phyloP scores from a whole-genome alignment of 106 monocot genomes.

The Chionographis japonica region DNA sequence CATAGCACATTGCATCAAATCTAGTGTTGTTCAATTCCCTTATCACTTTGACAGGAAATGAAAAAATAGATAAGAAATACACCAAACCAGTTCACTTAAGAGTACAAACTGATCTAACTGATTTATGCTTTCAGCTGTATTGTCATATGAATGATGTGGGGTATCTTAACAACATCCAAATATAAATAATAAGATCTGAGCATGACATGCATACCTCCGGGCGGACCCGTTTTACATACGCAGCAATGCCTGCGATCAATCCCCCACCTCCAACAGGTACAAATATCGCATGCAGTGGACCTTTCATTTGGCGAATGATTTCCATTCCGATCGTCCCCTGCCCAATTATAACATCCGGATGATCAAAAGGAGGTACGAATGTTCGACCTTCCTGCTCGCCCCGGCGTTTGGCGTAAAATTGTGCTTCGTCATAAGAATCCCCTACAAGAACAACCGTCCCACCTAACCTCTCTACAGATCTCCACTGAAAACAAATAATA shows the following conservation, averaged over 20 bases:
- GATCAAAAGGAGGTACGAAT: constrained; percentile 96
- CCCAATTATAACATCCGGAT: constrained; percentile 85
- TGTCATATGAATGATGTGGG: too few species aligned
- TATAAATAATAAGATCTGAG: too few species aligned
- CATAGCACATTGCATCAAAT: too few species aligned
- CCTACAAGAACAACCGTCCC: constrained; percentile 88
- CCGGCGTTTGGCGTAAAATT: constrained; percentile 65
- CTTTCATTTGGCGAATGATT: constrained; percentile 73
- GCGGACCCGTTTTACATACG: constrained; percentile 85
- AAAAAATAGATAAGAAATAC: too few species aligned
- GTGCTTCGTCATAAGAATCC: constrained; percentile 98
- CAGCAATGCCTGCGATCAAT: constrained; percentile 91
- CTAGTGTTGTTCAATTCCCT: too few species aligned
- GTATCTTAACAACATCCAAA: too few species aligned
- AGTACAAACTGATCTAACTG: too few species aligned
- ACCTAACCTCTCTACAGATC: constrained; percentile 79
- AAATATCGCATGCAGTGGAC: constrained; percentile 85
- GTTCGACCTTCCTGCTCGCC: constrained; percentile 54
- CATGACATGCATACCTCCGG: constrained; percentile 57
- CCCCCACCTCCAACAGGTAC: constrained; percentile 99
- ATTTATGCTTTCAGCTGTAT: too few species aligned
- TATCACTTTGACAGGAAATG: too few species aligned
- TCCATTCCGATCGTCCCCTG: constrained; percentile 99
- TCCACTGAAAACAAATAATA: constrained; percentile 60
- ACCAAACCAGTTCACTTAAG: too few species aligned